Evolutionary conservation across 2,329 filamentous ascomycete genomes (phyloP).

Genomic region (Sporothrix pallida): DNA sequence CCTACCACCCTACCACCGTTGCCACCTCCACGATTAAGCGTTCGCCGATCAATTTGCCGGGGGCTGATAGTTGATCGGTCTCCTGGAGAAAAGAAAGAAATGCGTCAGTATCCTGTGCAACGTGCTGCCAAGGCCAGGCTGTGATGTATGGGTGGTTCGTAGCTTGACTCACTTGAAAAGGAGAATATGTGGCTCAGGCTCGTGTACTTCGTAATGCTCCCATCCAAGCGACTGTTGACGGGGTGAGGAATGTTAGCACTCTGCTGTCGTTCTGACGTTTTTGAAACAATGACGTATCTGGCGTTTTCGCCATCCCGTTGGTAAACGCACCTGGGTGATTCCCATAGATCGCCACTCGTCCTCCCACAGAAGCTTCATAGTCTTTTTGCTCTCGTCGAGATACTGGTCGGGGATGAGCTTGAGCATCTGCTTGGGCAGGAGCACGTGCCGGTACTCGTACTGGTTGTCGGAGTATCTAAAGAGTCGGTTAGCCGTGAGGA

Average conservation of each 20-base stretch:
- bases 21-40: neutral
- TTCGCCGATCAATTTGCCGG: slow-evolving; percentile 48
- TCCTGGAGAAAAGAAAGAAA: slow-evolving; percentile 55
- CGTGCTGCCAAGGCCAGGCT: neutral
- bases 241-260: neutral
- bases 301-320: neutral
- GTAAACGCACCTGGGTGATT: slow-evolving; percentile 81
- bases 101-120: slow-evolving; percentile 19
- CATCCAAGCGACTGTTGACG: slow-evolving; percentile 85
- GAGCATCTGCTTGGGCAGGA: slow-evolving; percentile 97
- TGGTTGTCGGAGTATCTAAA: slow-evolving; percentile 87
- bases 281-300: slow-evolving; percentile 17
- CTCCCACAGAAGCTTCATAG: slow-evolving; percentile 95
- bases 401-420: slow-evolving; percentile 90
- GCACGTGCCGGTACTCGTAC: slow-evolving; percentile 97
- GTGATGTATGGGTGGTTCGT: neutral
- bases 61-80: slow-evolving; percentile 83
- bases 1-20: too few relatives aligned
- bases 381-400: slow-evolving; percentile 72
- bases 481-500: neutral
- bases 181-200: slow-evolving; percentile 96
- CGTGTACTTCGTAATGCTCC: slow-evolving; percentile 99
- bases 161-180: slow-evolving; percentile 84
- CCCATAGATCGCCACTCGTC: slow-evolving; percentile 97
- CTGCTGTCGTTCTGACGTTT: too few relatives aligned